Base-by-base conservation (phyloP, 352 stramenopile genomes). In the Thalassiosira mediterranea region DNA sequence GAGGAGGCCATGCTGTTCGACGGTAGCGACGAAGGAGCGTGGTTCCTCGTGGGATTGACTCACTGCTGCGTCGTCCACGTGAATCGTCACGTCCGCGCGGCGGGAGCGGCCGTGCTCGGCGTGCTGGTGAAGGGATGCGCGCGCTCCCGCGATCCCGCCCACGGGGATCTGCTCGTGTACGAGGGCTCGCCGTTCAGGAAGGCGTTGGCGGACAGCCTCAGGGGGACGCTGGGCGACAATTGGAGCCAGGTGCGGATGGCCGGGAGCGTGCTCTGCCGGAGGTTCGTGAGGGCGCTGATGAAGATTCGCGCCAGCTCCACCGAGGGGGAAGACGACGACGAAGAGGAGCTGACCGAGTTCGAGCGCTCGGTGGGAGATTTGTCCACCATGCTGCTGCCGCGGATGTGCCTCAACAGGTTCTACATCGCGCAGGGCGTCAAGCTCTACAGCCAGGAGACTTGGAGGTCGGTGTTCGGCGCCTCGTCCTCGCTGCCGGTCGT, bases 241-340 rank as follows among this genome's bases (percentile, higher is more conserved):
- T 98, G 96, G 96, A 97, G 93, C 68, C 96, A 98, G 76, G 96
- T 98, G 37, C 92, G 96, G 2, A 98, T 98, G 81, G 95, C 95
- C 1, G 96, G 95, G 0, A 97, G 88, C 38, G 96, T 98, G 34
- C 86, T 96, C 4, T 94, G 91, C 48, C 91, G 96, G 4, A 88
- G 89, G 3, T 97, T 98, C 73, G 76, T 97, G 23, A 19, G 86
- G 28, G 94, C 94, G 63, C 90, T 98, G 10, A 77, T 79, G 8
- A 48, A 53, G n/a, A 63, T 79, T 63, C 23, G 31, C 32, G 15
- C 32, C 15, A 15, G 26, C 28, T 44, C 8, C 15, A n/a, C 11
- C 15, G 31, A 70, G 28, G 32, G 13, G 15, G 52, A 56, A 25
- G 42, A 71, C 0, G 19, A 72, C 23, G 51, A 67, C n/a, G 23